These are phyloP conservation scores for Aspergillus viridinutans DNA, from an alignment of 2,329 filamentous ascomycete genomes.

Conservation along the genomic window DNA sequence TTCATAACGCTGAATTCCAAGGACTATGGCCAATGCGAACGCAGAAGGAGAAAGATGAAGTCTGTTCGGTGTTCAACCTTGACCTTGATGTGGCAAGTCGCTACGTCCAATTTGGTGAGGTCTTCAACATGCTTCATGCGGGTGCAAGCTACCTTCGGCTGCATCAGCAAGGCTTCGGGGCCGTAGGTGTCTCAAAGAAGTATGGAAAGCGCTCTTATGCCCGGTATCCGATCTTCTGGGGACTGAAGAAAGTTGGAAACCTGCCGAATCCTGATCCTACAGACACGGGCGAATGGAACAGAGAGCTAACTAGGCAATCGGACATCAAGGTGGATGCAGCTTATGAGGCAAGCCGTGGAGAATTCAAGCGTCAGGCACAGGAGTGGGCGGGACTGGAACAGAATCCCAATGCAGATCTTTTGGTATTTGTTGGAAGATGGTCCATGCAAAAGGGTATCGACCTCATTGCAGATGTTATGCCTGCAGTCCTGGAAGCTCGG, in stretches of 20 bases:
- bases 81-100: slow-evolving; percentile 52
- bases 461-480: slow-evolving; percentile 64
- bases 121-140: slow-evolving; percentile 66
- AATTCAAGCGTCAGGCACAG: slow-evolving; percentile 58
- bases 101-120: slow-evolving; percentile 65
- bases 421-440: slow-evolving; percentile 67
- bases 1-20: slow-evolving; percentile 68
- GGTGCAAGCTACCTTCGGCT: slow-evolving; percentile 62
- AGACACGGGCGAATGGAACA: slow-evolving; percentile 59
- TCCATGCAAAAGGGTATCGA: slow-evolving; percentile 67
- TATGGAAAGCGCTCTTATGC: slow-evolving; percentile 64
- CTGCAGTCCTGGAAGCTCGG: slow-evolving; percentile 57
- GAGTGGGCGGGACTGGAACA: slow-evolving; percentile 63
- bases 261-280: slow-evolving; percentile 64
- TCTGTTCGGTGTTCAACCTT: slow-evolving; percentile 62
- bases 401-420: slow-evolving; percentile 59
- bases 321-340: slow-evolving; percentile 51
- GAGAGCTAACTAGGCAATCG: slow-evolving; percentile 47
- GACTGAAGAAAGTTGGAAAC: slow-evolving; percentile 58
- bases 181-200: slow-evolving; percentile 64
- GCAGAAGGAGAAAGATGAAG: slow-evolving; percentile 57
- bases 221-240: slow-evolving; percentile 67
- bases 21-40: slow-evolving; percentile 65
- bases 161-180: slow-evolving; percentile 64
- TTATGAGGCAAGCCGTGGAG: slow-evolving; percentile 52